phyloP scores from a whole-genome alignment of 2,329 filamentous ascomycete species.

The Stagonosporopsis chrysanthemi region DNA sequence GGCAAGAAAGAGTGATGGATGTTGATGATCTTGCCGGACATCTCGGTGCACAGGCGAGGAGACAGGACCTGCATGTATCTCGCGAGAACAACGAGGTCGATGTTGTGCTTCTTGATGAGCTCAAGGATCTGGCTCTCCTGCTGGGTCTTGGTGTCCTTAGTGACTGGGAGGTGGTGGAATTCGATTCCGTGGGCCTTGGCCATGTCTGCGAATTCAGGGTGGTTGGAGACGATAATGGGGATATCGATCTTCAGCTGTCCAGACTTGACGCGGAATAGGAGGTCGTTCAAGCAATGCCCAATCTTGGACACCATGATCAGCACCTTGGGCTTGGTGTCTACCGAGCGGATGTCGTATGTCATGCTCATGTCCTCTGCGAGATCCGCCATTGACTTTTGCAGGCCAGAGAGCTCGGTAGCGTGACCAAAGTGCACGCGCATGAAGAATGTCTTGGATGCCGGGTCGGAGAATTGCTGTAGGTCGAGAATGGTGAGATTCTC shows the following conservation, averaged over 20 bases:
- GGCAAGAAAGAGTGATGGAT: slow-evolving; percentile 90
- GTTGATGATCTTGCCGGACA: slow-evolving; percentile 90
- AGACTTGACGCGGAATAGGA: slow-evolving; percentile 79
- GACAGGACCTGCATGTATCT: slow-evolving; percentile 89
- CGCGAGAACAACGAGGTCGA: slow-evolving; percentile 82
- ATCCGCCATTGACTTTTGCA: slow-evolving; percentile 65
- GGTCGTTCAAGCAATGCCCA: slow-evolving; percentile 83
- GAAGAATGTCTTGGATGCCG: slow-evolving; percentile 78
- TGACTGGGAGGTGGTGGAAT: slow-evolving; percentile 83
- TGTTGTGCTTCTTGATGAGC: slow-evolving; percentile 70
- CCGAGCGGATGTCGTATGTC: slow-evolving; percentile 74
- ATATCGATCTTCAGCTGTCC: slow-evolving; percentile 78
- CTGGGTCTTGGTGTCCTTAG: slow-evolving; percentile 75
- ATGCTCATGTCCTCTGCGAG: slow-evolving; percentile 71
- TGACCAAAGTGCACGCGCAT: slow-evolving; percentile 86
- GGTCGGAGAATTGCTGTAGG: slow-evolving; percentile 84
- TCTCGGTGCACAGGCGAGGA: slow-evolving; percentile 74
- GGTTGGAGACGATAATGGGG: slow-evolving; percentile 82
- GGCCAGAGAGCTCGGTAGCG: slow-evolving; percentile 52
- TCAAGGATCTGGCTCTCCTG: slow-evolving; percentile 77
- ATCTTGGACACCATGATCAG: slow-evolving; percentile 92
- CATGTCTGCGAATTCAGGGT: slow-evolving; percentile 74
- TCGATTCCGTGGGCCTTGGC: slow-evolving; percentile 77
- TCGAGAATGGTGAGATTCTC: slow-evolving; percentile 83
- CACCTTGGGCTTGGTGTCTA: slow-evolving; percentile 74